Conservation (phyloP, 2,329 filamentous ascomycete genomes). For the Kalaharituber pfeilii region DNA sequence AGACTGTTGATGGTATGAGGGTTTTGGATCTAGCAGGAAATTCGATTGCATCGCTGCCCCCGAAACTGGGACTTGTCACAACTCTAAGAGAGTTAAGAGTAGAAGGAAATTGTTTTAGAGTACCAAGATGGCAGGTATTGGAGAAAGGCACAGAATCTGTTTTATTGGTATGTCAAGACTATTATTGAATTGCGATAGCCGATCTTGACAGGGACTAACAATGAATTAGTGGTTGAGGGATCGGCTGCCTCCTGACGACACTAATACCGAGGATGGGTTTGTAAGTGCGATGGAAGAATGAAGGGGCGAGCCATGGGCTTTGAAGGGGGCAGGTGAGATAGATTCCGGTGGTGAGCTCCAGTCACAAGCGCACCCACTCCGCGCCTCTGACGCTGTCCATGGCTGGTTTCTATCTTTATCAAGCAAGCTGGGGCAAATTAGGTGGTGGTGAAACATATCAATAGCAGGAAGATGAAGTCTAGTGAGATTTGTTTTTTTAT, state of each 20-base stretch:
- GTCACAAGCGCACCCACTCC: not conserved
- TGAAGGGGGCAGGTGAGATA: not conserved
- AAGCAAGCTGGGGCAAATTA: not conserved
- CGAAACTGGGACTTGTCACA: conserved; percentile 52
- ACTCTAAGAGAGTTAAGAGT: conserved; percentile 54
- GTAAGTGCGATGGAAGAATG: not conserved
- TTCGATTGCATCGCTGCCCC: conserved; percentile 64
- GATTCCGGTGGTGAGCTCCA: not conserved
- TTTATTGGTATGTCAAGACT: conserved; percentile 31
- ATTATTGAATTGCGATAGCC: too few relatives aligned
- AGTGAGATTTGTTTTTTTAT: not conserved
- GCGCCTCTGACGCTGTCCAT: not conserved
- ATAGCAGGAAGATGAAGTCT: not conserved
- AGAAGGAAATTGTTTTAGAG: conserved; percentile 69
- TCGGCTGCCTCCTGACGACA: conserved; percentile 16
- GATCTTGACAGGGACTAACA: not conserved
- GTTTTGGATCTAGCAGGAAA: conserved; percentile 71
- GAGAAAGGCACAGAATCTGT: conserved; percentile 77
- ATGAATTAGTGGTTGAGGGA: conserved; percentile 19
- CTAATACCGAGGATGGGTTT: not conserved
- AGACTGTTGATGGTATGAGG: conserved; percentile 54
- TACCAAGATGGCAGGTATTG: conserved; percentile 67
- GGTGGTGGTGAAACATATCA: not conserved
- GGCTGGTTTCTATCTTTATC: not conserved
- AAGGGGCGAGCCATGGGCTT: not conserved